Conservation (phyloP, 345 rosid species). For the Citrus australasica region DNA sequence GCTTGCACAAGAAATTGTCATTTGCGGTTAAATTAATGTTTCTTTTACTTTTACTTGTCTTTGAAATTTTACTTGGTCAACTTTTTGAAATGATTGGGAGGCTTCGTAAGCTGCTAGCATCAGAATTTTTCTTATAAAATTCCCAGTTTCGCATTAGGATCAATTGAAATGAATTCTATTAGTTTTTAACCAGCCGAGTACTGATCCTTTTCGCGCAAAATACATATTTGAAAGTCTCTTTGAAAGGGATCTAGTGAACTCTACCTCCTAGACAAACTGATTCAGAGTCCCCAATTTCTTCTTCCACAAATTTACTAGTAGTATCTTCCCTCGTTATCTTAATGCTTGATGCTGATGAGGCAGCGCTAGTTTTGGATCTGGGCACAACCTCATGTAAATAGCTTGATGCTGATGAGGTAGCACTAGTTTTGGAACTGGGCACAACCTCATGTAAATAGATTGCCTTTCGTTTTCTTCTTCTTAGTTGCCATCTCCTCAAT, state of each 20-base stretch:
- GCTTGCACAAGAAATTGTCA: neutral
- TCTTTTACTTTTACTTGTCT: too few species aligned
- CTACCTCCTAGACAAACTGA: conserved; percentile 32
- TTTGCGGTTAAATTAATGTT: too few species aligned
- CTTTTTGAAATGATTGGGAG: too few species aligned
- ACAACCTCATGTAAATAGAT: conserved; percentile 15
- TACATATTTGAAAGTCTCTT: neutral
- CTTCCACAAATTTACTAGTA: conserved; percentile 22
- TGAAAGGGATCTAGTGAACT: neutral
- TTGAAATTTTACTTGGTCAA: too few species aligned
- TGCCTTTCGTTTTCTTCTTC: conserved; percentile 43
- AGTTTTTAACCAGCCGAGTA: neutral
- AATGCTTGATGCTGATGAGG: conserved; percentile 34
- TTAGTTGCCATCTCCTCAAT: conserved; percentile 36
- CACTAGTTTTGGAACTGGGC: neutral
- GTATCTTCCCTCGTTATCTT: conserved; percentile 32
- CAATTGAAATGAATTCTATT: neutral
- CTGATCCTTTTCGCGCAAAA: neutral
- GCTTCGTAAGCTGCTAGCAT: too few species aligned
- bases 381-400: conserved; percentile 15
- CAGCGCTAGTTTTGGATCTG: neutral
- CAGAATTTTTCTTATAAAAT: too few species aligned
- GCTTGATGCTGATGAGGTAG: conserved; percentile 23
- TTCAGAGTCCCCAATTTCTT: conserved; percentile 40
- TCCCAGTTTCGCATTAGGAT: too few species aligned